Percentiles rank a stretch among this genome's conserved stretches.
Conservation (phyloP, 305 asterid species). For the Plantago coronopus region DNA sequence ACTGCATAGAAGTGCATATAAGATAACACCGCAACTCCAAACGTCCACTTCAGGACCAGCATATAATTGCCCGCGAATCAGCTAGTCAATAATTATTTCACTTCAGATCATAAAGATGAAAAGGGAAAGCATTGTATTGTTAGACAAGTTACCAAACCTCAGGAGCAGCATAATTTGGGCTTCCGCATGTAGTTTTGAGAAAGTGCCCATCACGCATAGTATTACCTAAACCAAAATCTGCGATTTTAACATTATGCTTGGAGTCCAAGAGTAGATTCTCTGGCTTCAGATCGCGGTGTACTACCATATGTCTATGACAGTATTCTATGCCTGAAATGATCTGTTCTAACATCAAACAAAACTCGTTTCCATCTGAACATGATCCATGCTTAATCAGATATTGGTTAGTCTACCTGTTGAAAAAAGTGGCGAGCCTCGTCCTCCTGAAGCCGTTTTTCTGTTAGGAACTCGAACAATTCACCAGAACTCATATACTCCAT, state of each 20-base stretch:
- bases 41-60: conserved; percentile 79
- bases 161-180: conserved; percentile 78
- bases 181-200: conserved; percentile 62
- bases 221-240: conserved; percentile 64
- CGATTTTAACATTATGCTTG: conserved; percentile 45
- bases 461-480: conserved; percentile 46
- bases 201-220: conserved; percentile 60
- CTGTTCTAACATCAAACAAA: conserved; percentile 30
- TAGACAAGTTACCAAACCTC: conserved; percentile 36
- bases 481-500: conserved; percentile 67
- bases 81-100: conserved; percentile 24
- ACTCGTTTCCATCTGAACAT: not conserved
- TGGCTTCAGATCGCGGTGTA: conserved; percentile 71
- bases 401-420: conserved; percentile 36
- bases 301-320: conserved; percentile 53
- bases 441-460: conserved; percentile 39
- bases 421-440: conserved; percentile 43
- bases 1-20: conserved; percentile 62
- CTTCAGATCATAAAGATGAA: conserved; percentile 12
- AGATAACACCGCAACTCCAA: conserved; percentile 74
- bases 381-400: not conserved
- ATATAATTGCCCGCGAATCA: conserved; percentile 34
- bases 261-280: conserved; percentile 65
- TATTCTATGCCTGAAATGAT: conserved; percentile 62
- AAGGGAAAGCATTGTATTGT: not conserved